Evolutionary conservation across 768 basidiomycete species (phyloP), one percentile per base, ranked within the genome.

Genomic region (Lyophyllum decastes): DNA sequence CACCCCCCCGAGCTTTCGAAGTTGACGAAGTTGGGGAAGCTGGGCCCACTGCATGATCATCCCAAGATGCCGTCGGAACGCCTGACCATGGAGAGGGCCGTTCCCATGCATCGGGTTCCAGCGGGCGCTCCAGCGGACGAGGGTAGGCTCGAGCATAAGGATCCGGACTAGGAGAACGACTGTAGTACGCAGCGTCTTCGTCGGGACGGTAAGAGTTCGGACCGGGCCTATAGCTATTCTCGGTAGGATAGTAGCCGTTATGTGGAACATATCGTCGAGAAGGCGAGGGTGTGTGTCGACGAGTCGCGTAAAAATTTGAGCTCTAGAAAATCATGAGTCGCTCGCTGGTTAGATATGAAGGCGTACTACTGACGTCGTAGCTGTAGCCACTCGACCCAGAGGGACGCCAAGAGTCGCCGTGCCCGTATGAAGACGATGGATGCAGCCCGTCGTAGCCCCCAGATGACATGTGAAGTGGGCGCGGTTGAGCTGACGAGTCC

Each of bases 151-250:
- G 58, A 52, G 75, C 74, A 64, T 82, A 79, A 38, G 78, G 74
- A 59, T 84, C 80, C 49, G 84, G 85, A 59, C 82, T 83, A 34
- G 83, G 81, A 45, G 80, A 78, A 63, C 79, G 78, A 57, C 72
- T 75, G 63, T 77, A 75, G 62, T 72, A 75, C 24, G 70, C 55
- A 41, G 64, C 59, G 16, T 59, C 64, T 19, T 63, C 62, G 43
- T 65, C 66, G 44, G 62, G 59, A 6, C 66, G 60, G 46, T 67
- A 67, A 34, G 16, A 59, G 21, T 59, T 60, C 12, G 4, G 10
- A 10, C 5, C 30, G 5, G 63, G 59, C 50, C 62, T 61, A 47
- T 64, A 64, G 21, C 25, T 64, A 33, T 64, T 60, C 19, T 59
- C 60, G 25, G 52, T 68, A 26, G 82, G 78, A 27, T 75, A 73